A percentile compares a stretch with the other conserved stretches of the same genome.
Evolutionary conservation across 352 stramenopile genomes (phyloP).

Genomic region (Phytophthora boehmeriae): DNA sequence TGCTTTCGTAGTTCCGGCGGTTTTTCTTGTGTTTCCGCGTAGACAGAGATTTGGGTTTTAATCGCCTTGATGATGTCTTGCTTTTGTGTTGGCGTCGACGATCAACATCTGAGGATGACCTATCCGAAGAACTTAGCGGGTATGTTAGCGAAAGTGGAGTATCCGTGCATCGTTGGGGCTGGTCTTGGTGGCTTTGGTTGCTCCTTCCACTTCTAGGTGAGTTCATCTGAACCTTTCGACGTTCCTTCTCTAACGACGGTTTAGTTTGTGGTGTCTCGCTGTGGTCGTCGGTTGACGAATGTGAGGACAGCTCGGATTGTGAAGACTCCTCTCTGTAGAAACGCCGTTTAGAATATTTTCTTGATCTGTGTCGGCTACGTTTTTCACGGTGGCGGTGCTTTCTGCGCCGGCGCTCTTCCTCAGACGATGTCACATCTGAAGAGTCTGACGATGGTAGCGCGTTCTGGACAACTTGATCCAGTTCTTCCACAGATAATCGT

Average conservation of each 20-base stretch:
- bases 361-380: conserved; percentile 6
- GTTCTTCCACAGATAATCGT: conserved; percentile 24
- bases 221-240: not conserved
- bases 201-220: conserved; percentile 18
- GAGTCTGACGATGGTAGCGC: conserved; percentile 42
- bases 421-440: conserved; percentile 39
- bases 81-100: conserved; percentile 16
- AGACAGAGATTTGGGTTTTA: conserved; percentile 11
- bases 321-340: conserved; percentile 12
- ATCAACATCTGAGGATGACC: conserved; percentile 23
- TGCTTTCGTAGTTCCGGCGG: conserved; percentile 26
- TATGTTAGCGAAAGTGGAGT: conserved; percentile 15
- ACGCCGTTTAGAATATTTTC: conserved; percentile 15
- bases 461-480: conserved; percentile 37
- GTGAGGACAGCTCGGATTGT: conserved; percentile 5
- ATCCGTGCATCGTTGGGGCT: conserved; percentile 6
- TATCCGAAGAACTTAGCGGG: conserved; percentile 11
- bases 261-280: conserved; percentile 5
- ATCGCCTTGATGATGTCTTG: conserved; percentile 21
- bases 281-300: conserved; percentile 7
- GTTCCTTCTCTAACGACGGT: conserved; percentile 1
- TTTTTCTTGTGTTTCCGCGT: conserved; percentile 19
- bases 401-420: conserved; percentile 21
- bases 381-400: conserved; percentile 15
- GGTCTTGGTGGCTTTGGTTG: conserved; percentile 5